A percentile compares a stretch with the other conserved stretches of the same genome.
These are phyloP conservation scores for Aciculoconidium aculeatum DNA, from an alignment of 805 yeast genomes.

Conservation along the genomic window DNA sequence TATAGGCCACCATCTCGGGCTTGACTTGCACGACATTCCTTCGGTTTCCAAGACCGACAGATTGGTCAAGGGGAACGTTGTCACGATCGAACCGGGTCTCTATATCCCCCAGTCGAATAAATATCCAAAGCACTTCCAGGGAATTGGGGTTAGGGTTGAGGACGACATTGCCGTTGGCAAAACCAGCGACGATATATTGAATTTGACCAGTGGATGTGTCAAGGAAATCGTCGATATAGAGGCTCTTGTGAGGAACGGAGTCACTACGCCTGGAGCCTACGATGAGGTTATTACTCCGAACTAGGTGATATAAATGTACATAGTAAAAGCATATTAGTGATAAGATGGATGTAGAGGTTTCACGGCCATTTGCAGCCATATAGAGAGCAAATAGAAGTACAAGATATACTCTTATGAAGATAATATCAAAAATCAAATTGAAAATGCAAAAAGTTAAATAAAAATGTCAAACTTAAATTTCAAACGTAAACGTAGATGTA, in stretches of 20 bases:
- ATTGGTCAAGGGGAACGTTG: constrained; percentile 66
- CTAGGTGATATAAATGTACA: too few relatives aligned
- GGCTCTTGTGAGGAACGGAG: constrained; percentile 54
- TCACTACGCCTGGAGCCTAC: constrained; percentile 41
- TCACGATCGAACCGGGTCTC: constrained; percentile 94
- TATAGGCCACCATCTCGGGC: constrained; percentile 91
- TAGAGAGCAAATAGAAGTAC: too few relatives aligned
- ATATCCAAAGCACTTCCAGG: constrained; percentile 78
- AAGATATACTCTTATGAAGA: too few relatives aligned
- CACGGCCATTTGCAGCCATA: too few relatives aligned
- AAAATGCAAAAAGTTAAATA: too few relatives aligned
- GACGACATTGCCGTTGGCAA: constrained; percentile 84
- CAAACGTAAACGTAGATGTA: too few relatives aligned
- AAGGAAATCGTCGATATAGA: constrained; percentile 86
- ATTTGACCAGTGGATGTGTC: constrained; percentile 73
- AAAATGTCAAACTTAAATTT: too few relatives aligned
- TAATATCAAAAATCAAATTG: too few relatives aligned
- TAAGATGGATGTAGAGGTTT: too few relatives aligned
- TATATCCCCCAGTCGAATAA: constrained; percentile 70
- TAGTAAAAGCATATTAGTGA: too few relatives aligned
- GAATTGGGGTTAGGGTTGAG: constrained; percentile 91
- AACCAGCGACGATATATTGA: constrained; percentile 40
- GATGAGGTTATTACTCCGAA: constrained; percentile 33
- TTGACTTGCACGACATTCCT: constrained; percentile 86
- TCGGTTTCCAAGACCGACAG: constrained; percentile 48